These are phyloP conservation scores for Cladophialophora yegresii DNA, from an alignment of 2,329 filamentous ascomycete genomes.

Conservation along the genomic window DNA sequence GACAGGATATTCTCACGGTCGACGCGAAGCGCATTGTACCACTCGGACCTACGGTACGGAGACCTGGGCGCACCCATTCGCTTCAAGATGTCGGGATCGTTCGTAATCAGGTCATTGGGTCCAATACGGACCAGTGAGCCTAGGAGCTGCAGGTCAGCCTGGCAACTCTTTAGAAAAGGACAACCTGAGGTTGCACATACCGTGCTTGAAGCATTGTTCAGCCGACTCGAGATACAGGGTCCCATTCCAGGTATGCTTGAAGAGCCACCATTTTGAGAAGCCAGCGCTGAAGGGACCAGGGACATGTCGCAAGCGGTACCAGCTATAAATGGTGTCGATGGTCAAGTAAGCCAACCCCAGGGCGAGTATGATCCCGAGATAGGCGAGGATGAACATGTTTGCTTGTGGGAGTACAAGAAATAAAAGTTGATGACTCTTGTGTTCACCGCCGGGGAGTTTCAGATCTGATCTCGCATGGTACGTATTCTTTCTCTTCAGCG, in stretches of 20 bases:
- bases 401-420: constrained; percentile 16
- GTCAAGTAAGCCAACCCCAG: constrained; percentile 11
- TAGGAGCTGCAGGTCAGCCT: constrained; percentile 8
- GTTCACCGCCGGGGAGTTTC: constrained; percentile 19
- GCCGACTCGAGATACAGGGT: constrained; percentile 23
- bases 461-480: constrained; percentile 21
- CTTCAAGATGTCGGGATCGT: constrained; percentile 23
- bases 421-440: constrained; percentile 16
- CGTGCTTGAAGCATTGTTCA: constrained; percentile 24
- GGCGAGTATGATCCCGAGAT: constrained; percentile 4
- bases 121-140: constrained; percentile 33
- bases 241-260: constrained; percentile 25
- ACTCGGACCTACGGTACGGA: constrained; percentile 22
- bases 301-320: constrained; percentile 26
- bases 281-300: constrained; percentile 23
- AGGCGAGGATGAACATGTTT: constrained; percentile 20
- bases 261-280: constrained; percentile 25
- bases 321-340: constrained; percentile 15
- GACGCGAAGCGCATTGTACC: constrained; percentile 29
- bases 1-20: constrained; percentile 28
- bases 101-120: constrained; percentile 25
- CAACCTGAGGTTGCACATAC: constrained; percentile 6
- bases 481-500: constrained; percentile 11
- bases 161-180: neutral
- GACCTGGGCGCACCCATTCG: constrained; percentile 20